Evolutionary conservation across 2,329 filamentous ascomycete genomes (phyloP), one percentile per base, ranked within the genome.

Genomic region (Dactylellina haptotyla): DNA sequence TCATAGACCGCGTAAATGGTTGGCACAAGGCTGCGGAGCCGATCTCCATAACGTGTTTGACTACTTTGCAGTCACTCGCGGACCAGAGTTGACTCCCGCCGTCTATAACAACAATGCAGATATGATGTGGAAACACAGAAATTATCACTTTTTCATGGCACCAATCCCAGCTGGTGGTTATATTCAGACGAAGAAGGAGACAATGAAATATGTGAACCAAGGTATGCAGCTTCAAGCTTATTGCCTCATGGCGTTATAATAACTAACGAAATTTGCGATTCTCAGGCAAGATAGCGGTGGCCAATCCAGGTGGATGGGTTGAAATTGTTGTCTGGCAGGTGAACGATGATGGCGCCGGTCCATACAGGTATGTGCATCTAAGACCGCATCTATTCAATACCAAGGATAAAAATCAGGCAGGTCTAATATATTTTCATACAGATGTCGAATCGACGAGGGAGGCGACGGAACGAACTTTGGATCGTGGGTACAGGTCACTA

Each of bases 131-230:
- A 45, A 39, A 6, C 58, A 63, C 25, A 10, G 58, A 43, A 63
- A 63, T 26, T 53, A 53, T 32, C 23, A 53, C 45, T 16, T 53
- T 32, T 63, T 63, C 18, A 63, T 63, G 58, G n/a, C 2, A 16
- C 10, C 14, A 16, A 18, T 41, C 6, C 26, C 10, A 18, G 43
- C 3, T 1, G 20, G n/a, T 51, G 57, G 2, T 9, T 53, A 53
- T 28, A 45, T 53, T 34, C 58, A 51, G 14, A 39, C 32, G 9
- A 50, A 62, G 12, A 6, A 16, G 1, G 45, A 14, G 20, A 26
- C n/a, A 28, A 6, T 50, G 30, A 41, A 50, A 18, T 2, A 62
- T 4, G 43, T 20, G 16, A 9, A 8, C 2, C 3, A 20, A 61
- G 43, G 16, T 30, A 37, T n/a, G 56, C 43, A 12, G 20, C 6